phyloP scores from a whole-genome alignment of 2,329 filamentous ascomycete genomes.

The Rhexocercosporidium sp. region DNA sequence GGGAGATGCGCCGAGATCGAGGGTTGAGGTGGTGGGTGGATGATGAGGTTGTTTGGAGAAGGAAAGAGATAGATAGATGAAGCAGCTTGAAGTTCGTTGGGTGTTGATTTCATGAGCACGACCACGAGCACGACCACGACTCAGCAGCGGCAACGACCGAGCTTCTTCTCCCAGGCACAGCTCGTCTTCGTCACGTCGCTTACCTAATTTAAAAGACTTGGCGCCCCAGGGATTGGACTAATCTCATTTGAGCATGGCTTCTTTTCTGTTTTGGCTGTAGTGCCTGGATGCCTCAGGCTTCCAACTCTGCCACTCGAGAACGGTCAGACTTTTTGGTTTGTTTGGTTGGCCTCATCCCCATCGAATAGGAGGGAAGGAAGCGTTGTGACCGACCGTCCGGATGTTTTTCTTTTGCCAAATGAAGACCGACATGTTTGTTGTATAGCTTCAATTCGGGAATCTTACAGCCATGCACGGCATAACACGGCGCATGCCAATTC shows the following conservation, averaged over 20 bases:
- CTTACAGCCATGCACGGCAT: not conserved
- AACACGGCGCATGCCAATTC: not conserved
- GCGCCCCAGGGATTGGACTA: constrained; percentile 6
- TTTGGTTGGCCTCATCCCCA: too few species aligned
- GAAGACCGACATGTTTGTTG: too few species aligned
- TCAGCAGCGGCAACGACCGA: not conserved
- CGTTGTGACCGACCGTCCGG: not conserved
- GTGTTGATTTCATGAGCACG: constrained; percentile 16
- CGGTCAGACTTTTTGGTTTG: too few species aligned
- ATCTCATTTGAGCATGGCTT: not conserved
- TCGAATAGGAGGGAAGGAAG: not conserved
- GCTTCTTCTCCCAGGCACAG: constrained; percentile 24
- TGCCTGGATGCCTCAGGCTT: not conserved
- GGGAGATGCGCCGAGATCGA: not conserved
- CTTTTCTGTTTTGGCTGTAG: not conserved
- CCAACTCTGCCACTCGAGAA: constrained; percentile 6
- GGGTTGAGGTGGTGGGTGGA: not conserved
- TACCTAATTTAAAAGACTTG: not conserved
- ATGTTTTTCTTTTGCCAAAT: not conserved
- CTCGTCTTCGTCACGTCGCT: constrained; percentile 18
- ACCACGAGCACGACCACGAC: not conserved
- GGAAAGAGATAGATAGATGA: constrained; percentile 1
- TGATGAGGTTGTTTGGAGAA: not conserved
- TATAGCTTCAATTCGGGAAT: not conserved
- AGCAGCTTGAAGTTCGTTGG: not conserved